Evolutionary conservation across 1,284 basidiomycete genomes (phyloP).

Genomic region (Naganishia cerealis): DNA sequence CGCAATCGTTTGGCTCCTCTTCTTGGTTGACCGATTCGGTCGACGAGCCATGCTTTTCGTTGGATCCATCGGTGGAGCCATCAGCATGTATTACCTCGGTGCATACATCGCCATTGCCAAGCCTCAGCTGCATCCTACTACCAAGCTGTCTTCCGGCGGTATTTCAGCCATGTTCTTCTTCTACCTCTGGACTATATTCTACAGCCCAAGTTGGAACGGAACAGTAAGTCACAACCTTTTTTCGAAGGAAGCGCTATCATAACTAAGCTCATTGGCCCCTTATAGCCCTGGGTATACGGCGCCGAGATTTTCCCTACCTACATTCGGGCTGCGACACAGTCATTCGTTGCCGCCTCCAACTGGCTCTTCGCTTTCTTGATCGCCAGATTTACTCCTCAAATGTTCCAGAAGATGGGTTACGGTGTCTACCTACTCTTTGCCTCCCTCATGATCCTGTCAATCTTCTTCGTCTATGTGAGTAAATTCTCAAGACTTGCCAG

Average conservation of each 20-base stretch:
- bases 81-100: constrained; percentile 53
- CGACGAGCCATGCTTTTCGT: constrained; percentile 56
- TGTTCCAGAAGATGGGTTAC: constrained; percentile 43
- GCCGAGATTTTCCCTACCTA: constrained; percentile 51
- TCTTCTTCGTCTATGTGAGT: constrained; percentile 41
- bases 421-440: constrained; percentile 53
- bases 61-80: constrained; percentile 56
- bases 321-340: constrained; percentile 49
- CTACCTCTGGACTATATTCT: constrained; percentile 50
- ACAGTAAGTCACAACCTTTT: constrained; percentile 26
- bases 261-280: not conserved
- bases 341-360: constrained; percentile 49
- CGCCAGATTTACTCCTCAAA: constrained; percentile 43
- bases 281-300: constrained; percentile 48
- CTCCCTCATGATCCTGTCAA: constrained; percentile 43
- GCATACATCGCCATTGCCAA: constrained; percentile 40
- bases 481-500: not conserved
- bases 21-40: constrained; percentile 53
- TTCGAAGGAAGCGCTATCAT: not conserved
- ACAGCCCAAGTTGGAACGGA: constrained; percentile 45
- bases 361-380: constrained; percentile 49
- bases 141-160: constrained; percentile 41
- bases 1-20: constrained; percentile 47
- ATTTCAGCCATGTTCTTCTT: constrained; percentile 46
- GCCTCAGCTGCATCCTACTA: constrained; percentile 34